Evolutionary conservation across 2,329 filamentous ascomycete species (phyloP), one percentile per base, ranked within the genome.

Genomic region (Fusarium protoensiforme): DNA sequence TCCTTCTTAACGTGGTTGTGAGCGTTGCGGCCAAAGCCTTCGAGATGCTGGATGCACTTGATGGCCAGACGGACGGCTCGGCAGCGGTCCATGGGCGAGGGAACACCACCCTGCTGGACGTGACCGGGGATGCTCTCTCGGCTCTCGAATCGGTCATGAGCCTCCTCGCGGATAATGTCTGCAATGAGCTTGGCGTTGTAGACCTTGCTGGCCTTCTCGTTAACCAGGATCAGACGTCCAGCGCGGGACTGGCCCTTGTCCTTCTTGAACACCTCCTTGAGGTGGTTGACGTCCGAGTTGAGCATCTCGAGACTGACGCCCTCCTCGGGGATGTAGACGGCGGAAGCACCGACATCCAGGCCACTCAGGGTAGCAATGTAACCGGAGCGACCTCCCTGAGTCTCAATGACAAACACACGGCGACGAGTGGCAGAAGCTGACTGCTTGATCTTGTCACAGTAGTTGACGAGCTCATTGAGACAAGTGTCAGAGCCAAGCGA

Each of bases 371-470:
- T 97, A 31, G 96, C 96, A 68, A 98, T 90, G 83, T 98, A 99
- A 22, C 96, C 96, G 6, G 94, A 98, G 65, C 94, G 92, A 38
- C 96, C 96, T 78, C 96, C 96, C 85, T 99, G 96, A 0, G 96
- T 98, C 85, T 99, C 96, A 63, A 99, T 96, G 61, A 99, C 95
- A 83, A 99, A 99, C 63, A 98, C 96, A 69, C 96, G 92, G 51
- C 96, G 92, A 67, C 96, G 92, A 2, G 95, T 97, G 2, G 96
- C 95, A 2, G 95, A 98, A 0, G 96, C 96, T 2, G 95, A 98
- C 83, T 98, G 96, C 83, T 97, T 95, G 84, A 98, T 98, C 79
- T 95, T 96, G 86, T 99, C 96, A 81, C 96, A 98, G 84, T 98
- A 99, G 76, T 92, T 90, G 72, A 98, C 94, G 41, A 99, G 88